Percentiles rank a stretch among this genome's conserved stretches.
phyloP scores from a whole-genome alignment of 2,329 filamentous ascomycete species.

The Herpotrichia juniperi region DNA sequence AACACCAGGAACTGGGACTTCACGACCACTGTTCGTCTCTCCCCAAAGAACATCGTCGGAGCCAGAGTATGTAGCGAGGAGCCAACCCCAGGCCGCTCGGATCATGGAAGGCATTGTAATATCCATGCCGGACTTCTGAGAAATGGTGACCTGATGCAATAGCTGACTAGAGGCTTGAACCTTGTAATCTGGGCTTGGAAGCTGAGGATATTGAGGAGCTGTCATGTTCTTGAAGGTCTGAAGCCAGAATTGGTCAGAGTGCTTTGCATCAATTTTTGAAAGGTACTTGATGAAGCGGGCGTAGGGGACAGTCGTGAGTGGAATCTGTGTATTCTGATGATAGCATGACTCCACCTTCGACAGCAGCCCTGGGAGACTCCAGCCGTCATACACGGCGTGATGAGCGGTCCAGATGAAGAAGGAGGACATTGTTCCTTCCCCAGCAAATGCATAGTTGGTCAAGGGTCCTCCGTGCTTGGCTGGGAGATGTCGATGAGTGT shows the following conservation, averaged over 20 bases:
- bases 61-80: constrained; percentile 54
- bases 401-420: constrained; percentile 45
- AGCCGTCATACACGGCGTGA: constrained; percentile 46
- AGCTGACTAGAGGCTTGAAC: constrained; percentile 37
- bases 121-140: constrained; percentile 25
- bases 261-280: constrained; percentile 26
- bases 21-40: constrained; percentile 45
- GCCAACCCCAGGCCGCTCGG: constrained; percentile 53
- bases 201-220: constrained; percentile 37
- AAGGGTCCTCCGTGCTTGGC: constrained; percentile 33
- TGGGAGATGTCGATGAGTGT: constrained; percentile 33
- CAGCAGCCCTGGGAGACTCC: constrained; percentile 34
- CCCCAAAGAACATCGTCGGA: constrained; percentile 57
- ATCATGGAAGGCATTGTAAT: constrained; percentile 47
- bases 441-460: constrained; percentile 29
- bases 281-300: constrained; percentile 41
- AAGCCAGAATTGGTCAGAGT: constrained; percentile 37
- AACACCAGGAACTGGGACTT: constrained; percentile 42
- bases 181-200: constrained; percentile 38
- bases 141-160: constrained; percentile 23
- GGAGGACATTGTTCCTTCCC: constrained; percentile 17
- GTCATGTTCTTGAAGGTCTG: constrained; percentile 31
- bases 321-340: constrained; percentile 6
- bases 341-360: constrained; percentile 34
- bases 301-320: constrained; percentile 30